phyloP scores from a whole-genome alignment of 495 filamentous ascomycete genomes.

The Hypoxylon trugodes region DNA sequence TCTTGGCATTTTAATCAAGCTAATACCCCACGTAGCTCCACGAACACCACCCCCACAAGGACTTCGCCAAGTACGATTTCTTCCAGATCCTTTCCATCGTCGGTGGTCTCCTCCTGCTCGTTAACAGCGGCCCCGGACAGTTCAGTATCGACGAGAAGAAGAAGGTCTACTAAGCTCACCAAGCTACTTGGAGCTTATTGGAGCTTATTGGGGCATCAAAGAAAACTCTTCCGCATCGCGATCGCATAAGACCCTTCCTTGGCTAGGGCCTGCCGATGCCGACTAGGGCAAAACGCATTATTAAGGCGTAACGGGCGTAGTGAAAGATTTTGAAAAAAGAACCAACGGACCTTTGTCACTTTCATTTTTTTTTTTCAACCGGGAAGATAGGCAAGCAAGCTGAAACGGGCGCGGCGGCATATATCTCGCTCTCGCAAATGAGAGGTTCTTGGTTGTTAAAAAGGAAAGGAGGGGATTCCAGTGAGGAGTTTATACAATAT shows the following conservation, averaged over 20 bases:
- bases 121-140: conserved; percentile 98
- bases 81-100: conserved; percentile 99
- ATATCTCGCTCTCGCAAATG: not conserved
- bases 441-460: conserved; percentile 17
- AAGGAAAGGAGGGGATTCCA: not conserved
- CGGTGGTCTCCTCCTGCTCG: conserved; percentile 90
- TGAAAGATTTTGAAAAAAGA: not conserved
- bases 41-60: conserved; percentile 97
- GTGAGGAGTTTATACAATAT: conserved; percentile 26
- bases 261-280: conserved; percentile 23
- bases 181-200: too few species aligned
- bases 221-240: conserved; percentile 28
- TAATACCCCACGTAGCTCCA: conserved; percentile 72
- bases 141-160: conserved; percentile 99
- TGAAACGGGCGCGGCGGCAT: conserved; percentile 18
- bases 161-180: conserved; percentile 86
- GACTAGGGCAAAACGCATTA: conserved; percentile 23
- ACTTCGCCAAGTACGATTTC: conserved; percentile 99
- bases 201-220: too few species aligned
- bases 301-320: conserved; percentile 33
- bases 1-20: not conserved
- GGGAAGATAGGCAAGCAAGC: conserved; percentile 12
- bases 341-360: too few species aligned
- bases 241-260: conserved; percentile 18
- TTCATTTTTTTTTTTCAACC: conserved; percentile 23